A percentile compares a stretch with the other conserved stretches of the same genome.
Evolutionary conservation across 441 rosid species (phyloP).

Genomic region (Populus hybrid): DNA sequence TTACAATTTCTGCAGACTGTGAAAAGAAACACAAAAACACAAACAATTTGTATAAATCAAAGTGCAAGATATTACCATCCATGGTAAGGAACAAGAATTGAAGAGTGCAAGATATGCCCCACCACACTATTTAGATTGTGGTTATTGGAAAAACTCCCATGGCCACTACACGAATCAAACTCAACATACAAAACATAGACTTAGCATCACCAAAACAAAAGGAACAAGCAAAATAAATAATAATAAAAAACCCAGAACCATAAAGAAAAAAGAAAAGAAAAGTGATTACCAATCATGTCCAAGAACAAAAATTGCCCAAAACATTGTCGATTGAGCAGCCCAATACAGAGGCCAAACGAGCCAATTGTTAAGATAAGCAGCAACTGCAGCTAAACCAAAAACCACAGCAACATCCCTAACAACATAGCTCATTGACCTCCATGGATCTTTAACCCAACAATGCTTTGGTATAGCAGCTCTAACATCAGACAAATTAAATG

Average conservation of each 20-base stretch:
- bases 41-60: background rate
- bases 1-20: background rate
- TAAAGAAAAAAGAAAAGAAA: background rate
- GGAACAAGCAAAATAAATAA: background rate
- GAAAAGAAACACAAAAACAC: background rate
- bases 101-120: constrained; percentile 79
- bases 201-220: background rate
- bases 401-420: constrained; percentile 81
- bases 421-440: constrained; percentile 92
- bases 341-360: constrained; percentile 93
- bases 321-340: constrained; percentile 95
- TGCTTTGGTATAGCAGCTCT: too few relatives aligned
- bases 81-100: constrained; percentile 28
- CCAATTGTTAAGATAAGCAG: constrained; percentile 70
- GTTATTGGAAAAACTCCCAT: constrained; percentile 90
- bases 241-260: background rate
- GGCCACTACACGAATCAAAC: constrained; percentile 53
- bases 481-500: too few relatives aligned
- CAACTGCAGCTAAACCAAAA: constrained; percentile 77
- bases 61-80: constrained; percentile 50
- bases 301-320: constrained; percentile 97
- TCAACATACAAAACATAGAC: background rate
- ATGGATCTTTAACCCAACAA: constrained; percentile 43
- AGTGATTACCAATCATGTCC: constrained; percentile 84
- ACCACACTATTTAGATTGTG: constrained; percentile 65